phyloP scores from a whole-genome alignment of 768 basidiomycete genomes.

The Trametes gibbosa region DNA sequence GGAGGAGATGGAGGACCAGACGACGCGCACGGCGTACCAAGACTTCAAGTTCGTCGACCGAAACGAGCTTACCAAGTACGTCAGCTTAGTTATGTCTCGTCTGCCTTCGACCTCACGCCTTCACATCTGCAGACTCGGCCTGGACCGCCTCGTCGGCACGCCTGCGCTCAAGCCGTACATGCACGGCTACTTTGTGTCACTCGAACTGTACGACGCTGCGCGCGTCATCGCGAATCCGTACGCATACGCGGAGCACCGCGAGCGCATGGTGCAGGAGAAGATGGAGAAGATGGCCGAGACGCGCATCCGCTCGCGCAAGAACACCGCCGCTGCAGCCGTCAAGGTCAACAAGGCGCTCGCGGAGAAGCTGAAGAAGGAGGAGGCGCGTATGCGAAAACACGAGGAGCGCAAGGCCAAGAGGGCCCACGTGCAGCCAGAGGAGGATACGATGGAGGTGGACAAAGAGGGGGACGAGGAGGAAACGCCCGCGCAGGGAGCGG shows the following conservation, averaged over 20 bases:
- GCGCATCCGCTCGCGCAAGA: constrained; percentile 83
- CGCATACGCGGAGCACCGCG: constrained; percentile 91
- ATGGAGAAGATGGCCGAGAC: constrained; percentile 93
- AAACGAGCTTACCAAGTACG: constrained; percentile 79
- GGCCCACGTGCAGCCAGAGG: constrained; percentile 38
- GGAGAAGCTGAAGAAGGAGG: constrained; percentile 71
- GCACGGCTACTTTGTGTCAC: constrained; percentile 98
- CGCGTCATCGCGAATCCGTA: constrained; percentile 95
- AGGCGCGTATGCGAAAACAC: constrained; percentile 58
- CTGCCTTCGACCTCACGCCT: neutral
- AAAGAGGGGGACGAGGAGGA: constrained; percentile 25
- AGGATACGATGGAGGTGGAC: constrained; percentile 34
- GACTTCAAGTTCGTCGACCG: constrained; percentile 98
- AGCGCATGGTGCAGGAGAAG: constrained; percentile 81
- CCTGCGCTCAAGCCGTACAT: constrained; percentile 97
- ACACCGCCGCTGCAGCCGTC: constrained; percentile 38
- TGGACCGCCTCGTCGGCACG: constrained; percentile 93
- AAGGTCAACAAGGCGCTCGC: constrained; percentile 88
- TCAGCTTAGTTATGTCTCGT: constrained; percentile 20
- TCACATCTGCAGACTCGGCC: constrained; percentile 62
- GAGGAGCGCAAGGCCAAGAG: constrained; percentile 43
- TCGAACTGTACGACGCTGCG: constrained; percentile 94
- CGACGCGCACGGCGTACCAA: constrained; percentile 76
- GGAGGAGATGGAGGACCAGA: constrained; percentile 95
- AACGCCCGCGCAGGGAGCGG: constrained; percentile 28